Percentiles rank a stretch among this genome's conserved stretches.
Evolutionary conservation across 345 rosid species (phyloP).

Genomic region (Erucastrum elatum): DNA sequence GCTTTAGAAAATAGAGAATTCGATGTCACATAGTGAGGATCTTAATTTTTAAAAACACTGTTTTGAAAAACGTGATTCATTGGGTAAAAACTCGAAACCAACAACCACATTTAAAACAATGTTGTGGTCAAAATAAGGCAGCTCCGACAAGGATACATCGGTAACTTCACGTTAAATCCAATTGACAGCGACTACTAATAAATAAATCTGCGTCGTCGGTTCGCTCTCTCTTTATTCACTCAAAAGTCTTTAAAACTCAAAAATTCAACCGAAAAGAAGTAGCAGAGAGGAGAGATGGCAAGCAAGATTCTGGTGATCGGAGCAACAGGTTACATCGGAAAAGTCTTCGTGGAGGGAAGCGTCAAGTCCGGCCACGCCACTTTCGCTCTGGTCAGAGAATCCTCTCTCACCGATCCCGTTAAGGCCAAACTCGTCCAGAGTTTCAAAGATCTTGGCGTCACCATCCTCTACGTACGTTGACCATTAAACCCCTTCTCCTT

Average conservation of each 20-base stretch:
- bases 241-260: not conserved
- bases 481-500: not conserved
- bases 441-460: constrained; percentile 45
- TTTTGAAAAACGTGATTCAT: too few relatives aligned
- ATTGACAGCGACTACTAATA: too few relatives aligned
- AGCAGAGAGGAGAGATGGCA: constrained; percentile 10
- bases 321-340: constrained; percentile 44
- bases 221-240: not conserved
- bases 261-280: not conserved
- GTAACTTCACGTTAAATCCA: too few relatives aligned
- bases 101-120: too few relatives aligned
- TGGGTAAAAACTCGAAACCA: too few relatives aligned
- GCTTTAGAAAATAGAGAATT: too few relatives aligned
- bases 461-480: constrained; percentile 36
- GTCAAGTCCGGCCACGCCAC: constrained; percentile 41
- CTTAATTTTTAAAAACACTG: too few relatives aligned
- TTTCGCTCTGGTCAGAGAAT: constrained; percentile 46
- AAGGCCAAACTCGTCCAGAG: constrained; percentile 38
- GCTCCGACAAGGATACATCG: too few relatives aligned
- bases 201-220: too few relatives aligned
- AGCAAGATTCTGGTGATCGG: constrained; percentile 51
- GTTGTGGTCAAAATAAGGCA: too few relatives aligned
- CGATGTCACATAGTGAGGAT: too few relatives aligned
- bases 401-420: constrained; percentile 37
- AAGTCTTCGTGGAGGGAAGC: constrained; percentile 41